Evolutionary conservation across 2,329 filamentous ascomycete species (phyloP).

Genomic region (Nothopassalora personata): DNA sequence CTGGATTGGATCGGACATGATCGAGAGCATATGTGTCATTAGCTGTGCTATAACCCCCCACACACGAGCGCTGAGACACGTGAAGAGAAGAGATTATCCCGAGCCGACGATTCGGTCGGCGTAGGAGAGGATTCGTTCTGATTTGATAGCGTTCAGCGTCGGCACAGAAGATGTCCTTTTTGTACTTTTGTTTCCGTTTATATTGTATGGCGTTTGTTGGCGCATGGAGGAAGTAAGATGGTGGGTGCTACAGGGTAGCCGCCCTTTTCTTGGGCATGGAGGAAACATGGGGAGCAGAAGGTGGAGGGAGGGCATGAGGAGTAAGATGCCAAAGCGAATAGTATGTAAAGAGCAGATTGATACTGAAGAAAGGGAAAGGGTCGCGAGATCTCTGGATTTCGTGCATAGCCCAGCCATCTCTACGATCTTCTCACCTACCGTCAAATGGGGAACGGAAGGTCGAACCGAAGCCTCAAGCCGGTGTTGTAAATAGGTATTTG

Average conservation of each 20-base stretch:
- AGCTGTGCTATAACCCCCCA: not conserved
- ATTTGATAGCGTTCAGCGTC: conserved; percentile 1
- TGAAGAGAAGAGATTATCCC: not conserved
- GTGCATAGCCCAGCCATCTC: too few species aligned
- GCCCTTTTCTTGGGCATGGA: not conserved
- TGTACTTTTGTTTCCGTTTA: not conserved
- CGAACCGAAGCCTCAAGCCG: too few species aligned
- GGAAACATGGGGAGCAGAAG: not conserved
- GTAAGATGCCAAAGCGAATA: not conserved
- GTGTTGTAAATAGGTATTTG: too few species aligned
- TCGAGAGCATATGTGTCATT: not conserved
- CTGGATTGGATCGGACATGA: not conserved
- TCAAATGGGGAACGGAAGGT: too few species aligned
- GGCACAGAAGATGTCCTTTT: not conserved
- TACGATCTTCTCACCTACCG: too few species aligned
- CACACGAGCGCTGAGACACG: not conserved
- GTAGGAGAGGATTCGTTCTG: not conserved
- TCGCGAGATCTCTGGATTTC: too few species aligned
- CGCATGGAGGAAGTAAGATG: not conserved
- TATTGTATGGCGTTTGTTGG: not conserved
- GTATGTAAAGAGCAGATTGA: not conserved
- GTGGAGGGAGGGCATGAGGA: not conserved
- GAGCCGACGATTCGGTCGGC: not conserved
- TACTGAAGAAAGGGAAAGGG: not conserved
- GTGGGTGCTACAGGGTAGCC: not conserved